phyloP scores from a whole-genome alignment of 179 eudicot genomes.

The Amaranthus tricolor region DNA sequence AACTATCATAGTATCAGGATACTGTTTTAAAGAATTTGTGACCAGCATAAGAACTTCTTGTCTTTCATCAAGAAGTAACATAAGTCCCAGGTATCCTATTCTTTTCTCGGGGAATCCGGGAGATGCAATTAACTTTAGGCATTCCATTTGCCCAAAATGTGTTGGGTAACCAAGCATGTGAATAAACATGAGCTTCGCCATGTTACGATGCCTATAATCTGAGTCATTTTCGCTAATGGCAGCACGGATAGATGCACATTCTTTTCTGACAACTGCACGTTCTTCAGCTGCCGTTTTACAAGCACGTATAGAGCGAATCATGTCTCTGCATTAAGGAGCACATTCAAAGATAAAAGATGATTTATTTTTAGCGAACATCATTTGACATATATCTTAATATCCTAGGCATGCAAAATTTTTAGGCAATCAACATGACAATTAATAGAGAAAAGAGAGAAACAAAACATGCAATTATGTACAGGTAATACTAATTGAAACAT shows the following conservation, averaged over 20 bases:
- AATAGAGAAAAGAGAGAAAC: background rate
- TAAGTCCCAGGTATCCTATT: conserved; percentile 95
- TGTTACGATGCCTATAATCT: conserved; percentile 84
- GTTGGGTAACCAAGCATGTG: conserved; percentile 99
- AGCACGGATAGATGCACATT: conserved; percentile 95
- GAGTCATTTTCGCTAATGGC: conserved; percentile 89
- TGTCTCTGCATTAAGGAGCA: conserved; percentile 67
- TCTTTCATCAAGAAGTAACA: conserved; percentile 99
- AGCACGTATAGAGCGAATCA: conserved; percentile 96
- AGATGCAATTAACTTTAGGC: conserved; percentile 91
- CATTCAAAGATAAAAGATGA: conserved; percentile 1
- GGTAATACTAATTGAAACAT: background rate
- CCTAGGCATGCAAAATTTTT: background rate
- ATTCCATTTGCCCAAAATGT: conserved; percentile 99
- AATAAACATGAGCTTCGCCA: conserved; percentile 99
- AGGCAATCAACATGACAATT: conserved; percentile 7
- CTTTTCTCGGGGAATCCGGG: conserved; percentile 97
- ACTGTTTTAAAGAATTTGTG: conserved; percentile 96
- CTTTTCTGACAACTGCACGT: conserved; percentile 92
- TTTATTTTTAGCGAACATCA: too few species aligned
- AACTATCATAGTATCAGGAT: conserved; percentile 41
- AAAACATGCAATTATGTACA: background rate
- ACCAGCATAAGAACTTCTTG: conserved; percentile 99
- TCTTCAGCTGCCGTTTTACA: conserved; percentile 99
- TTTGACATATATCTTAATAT: background rate